Evolutionary conservation across 768 basidiomycete genomes (phyloP), one percentile per base, ranked within the genome.

Genomic region (Boletus fagicola): DNA sequence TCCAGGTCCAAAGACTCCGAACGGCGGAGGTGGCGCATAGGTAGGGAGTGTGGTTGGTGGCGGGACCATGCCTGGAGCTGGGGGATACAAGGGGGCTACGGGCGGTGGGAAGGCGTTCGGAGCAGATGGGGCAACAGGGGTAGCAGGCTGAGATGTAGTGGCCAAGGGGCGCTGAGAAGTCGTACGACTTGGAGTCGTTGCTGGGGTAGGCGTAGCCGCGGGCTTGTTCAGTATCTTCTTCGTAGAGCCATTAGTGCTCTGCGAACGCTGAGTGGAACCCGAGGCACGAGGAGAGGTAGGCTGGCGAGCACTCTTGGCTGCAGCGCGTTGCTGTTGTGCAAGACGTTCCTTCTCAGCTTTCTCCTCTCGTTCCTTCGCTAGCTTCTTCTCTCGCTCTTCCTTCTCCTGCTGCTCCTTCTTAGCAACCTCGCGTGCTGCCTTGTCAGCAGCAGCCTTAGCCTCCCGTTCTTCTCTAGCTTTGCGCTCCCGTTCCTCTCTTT

Each of bases 221-320:
- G 74, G 68, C 70, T 86, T 88, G 66, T 74, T 81, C 65, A 79
- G 74, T 54, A 79, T 81, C 77, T 88, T 90, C 80, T 88, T 90
- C 46, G 78, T 67, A 16, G 72, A 69, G 22, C 79, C 76, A 59
- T 79, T 81, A 39, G 74, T 76, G 38, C 77, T 77, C 10, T 77
- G 77, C 31, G 78, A 76, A 36, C 77, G 80, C 58, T 75, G 79
- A 45, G 77, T 71, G 22, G 82, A 78, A 26, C 77, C 75, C n/a
- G 80, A 77, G 11, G 79, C 70, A 38, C 77, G 83, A 62, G 77
- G 82, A 57, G 82, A 81, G 9, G 80, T 74, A 36, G 81, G 83
- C 51, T 78, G 67, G 52, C 85, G 81, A 49, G 76, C 61, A 40
- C 71, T 75, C 64, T 76, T 82, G 50, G 76, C 71, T 49, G 76